These are phyloP conservation scores for Candida sp. DNA, from an alignment of 1,139 yeast species.

Conservation along the genomic window DNA sequence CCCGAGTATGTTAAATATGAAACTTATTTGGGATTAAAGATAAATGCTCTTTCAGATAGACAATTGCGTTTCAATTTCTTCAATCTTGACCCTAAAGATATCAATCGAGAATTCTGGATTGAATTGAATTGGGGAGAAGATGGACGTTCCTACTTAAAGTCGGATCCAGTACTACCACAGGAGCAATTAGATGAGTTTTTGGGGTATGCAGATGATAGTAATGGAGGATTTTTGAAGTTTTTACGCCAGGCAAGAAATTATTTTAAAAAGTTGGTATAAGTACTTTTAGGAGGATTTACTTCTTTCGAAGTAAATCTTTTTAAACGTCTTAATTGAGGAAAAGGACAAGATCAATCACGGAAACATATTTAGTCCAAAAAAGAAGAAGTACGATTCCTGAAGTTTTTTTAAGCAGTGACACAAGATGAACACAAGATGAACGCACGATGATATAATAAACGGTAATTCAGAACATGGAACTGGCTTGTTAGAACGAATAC, in stretches of 20 bases:
- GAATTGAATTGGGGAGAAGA: slow-evolving; percentile 36
- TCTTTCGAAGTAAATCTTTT: too few species aligned
- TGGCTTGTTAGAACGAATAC: too few species aligned
- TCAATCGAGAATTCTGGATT: slow-evolving; percentile 33
- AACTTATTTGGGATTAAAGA: slow-evolving; percentile 41
- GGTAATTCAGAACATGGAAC: too few species aligned
- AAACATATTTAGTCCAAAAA: too few species aligned
- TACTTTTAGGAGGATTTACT: too few species aligned
- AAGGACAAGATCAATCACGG: too few species aligned
- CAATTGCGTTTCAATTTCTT: slow-evolving; percentile 35
- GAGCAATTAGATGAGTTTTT: slow-evolving; percentile 23
- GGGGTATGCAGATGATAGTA: slow-evolving; percentile 5
- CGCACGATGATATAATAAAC: too few species aligned
- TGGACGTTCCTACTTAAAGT: slow-evolving; percentile 23
- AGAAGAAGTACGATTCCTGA: too few species aligned
- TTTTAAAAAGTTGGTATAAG: slow-evolving; percentile 15
- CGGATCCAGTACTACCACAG: slow-evolving; percentile 27
- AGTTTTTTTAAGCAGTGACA: too few species aligned
- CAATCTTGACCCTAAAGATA: slow-evolving; percentile 40
- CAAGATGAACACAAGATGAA: too few species aligned
- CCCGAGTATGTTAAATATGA: slow-evolving; percentile 43
- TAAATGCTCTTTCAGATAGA: slow-evolving; percentile 37
- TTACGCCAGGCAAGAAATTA: slow-evolving; percentile 29
- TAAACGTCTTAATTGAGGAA: too few species aligned
- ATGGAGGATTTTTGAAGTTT: slow-evolving; percentile 36